Percentiles rank a stretch among this genome's conserved stretches.
phyloP scores from a whole-genome alignment of 2,329 filamentous ascomycete genomes.

The Paecilomyces dactylethromorphus region DNA sequence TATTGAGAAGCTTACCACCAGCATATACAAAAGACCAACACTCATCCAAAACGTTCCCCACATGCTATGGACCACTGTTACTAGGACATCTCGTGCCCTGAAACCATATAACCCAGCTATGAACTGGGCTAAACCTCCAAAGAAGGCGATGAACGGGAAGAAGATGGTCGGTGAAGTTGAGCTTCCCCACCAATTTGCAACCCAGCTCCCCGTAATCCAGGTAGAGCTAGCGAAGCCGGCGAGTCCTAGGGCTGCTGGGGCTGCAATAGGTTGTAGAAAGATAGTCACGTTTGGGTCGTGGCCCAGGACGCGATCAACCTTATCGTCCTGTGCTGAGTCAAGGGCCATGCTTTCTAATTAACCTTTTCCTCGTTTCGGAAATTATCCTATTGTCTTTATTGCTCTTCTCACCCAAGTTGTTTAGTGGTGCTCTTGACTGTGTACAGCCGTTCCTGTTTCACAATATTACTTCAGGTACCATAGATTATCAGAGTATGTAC shows the following conservation, averaged over 20 bases:
- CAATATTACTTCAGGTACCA: not conserved
- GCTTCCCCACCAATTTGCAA: slow-evolving; percentile 14
- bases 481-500: not conserved
- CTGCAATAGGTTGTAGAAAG: slow-evolving; percentile 20
- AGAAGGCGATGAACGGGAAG: slow-evolving; percentile 20
- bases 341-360: not conserved
- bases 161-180: slow-evolving; percentile 15
- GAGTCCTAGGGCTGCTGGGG: slow-evolving; percentile 20
- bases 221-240: slow-evolving; percentile 22
- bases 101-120: slow-evolving; percentile 17
- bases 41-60: slow-evolving; percentile 18
- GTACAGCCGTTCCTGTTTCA: not conserved
- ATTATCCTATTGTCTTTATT: not conserved
- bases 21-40: slow-evolving; percentile 10
- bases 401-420: too few relatives aligned
- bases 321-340: not conserved
- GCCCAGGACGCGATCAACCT: not conserved
- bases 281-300: slow-evolving; percentile 15
- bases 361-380: too few relatives aligned
- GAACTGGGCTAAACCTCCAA: slow-evolving; percentile 21
- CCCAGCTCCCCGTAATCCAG: slow-evolving; percentile 16
- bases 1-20: not conserved
- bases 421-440: not conserved
- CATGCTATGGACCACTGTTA: slow-evolving; percentile 15
- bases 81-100: slow-evolving; percentile 13